Evolutionary conservation across 2,329 filamentous ascomycete genomes (phyloP).

Genomic region (Pezicula carpinea): DNA sequence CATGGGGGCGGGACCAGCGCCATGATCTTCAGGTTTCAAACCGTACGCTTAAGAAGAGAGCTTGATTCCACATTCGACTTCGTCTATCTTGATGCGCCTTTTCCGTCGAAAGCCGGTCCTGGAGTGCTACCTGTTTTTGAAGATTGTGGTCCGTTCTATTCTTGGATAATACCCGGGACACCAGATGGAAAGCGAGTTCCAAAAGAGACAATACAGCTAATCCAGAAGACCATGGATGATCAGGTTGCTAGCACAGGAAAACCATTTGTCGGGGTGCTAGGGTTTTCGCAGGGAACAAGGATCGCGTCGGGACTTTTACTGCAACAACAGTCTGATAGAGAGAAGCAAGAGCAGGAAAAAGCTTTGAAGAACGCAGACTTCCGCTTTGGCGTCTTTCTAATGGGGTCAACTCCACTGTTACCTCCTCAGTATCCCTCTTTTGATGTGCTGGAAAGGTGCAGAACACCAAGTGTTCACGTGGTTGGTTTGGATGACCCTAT

Average conservation of each 20-base stretch:
- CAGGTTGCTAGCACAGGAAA: conserved; percentile 1
- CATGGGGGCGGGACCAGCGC: conserved; percentile 73
- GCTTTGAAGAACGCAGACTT: neutral
- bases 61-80: conserved; percentile 49
- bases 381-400: conserved; percentile 1
- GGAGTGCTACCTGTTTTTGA: conserved; percentile 64
- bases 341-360: neutral
- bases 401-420: neutral
- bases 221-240: neutral
- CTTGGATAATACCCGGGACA: conserved; percentile 36
- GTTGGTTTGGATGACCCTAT: conserved; percentile 1
- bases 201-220: neutral
- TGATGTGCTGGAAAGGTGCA: neutral
- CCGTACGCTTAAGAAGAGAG: conserved; percentile 38
- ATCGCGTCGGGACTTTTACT: conserved; percentile 3
- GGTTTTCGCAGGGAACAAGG: conserved; percentile 7
- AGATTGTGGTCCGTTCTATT: conserved; percentile 58
- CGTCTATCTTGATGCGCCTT: conserved; percentile 67
- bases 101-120: conserved; percentile 54
- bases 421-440: neutral
- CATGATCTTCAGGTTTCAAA: conserved; percentile 64
- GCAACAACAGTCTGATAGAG: neutral
- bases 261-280: conserved; percentile 2
- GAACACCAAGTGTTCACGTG: conserved; percentile 2
- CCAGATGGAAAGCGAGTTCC: neutral